These are phyloP conservation scores for Allium cepa DNA, from an alignment of 106 monocot species.

Conservation along the genomic window DNA sequence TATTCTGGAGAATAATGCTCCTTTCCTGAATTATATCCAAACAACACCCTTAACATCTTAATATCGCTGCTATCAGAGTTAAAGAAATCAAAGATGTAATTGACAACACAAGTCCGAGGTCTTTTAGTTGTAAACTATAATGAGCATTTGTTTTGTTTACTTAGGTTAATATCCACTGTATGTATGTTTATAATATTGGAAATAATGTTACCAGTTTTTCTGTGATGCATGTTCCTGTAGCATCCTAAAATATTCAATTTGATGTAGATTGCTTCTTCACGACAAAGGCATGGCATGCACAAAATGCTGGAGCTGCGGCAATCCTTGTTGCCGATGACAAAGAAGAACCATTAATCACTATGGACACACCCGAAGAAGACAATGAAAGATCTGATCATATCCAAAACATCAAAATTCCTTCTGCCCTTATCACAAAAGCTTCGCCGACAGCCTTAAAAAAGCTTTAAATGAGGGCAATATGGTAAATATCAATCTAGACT, in stretches of 20 bases:
- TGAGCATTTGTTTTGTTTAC: conserved; percentile 13
- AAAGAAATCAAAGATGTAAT: no score
- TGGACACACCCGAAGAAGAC: conserved; percentile 41
- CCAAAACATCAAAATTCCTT: conserved; percentile 34
- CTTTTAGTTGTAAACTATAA: no score
- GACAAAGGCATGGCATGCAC: conserved; percentile 38
- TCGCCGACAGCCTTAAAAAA: conserved; percentile 60
- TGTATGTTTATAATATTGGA: no score
- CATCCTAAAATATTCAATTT: neutral
- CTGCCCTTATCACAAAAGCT: conserved; percentile 35
- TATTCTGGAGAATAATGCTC: no score
- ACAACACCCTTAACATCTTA: no score
- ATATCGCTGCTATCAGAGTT: no score
- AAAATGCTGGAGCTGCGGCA: conserved; percentile 42
- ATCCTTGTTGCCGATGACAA: conserved; percentile 40
- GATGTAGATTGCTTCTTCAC: conserved; percentile 36
- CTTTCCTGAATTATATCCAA: no score
- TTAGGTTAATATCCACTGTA: no score
- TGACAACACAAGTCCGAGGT: no score
- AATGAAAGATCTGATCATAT: conserved; percentile 13
- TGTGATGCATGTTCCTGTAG: no score
- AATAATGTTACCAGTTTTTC: no score
- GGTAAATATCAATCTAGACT: conserved; percentile 65
- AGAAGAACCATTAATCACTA: conserved; percentile 35
- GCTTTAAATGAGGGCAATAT: conserved; percentile 44